Base-by-base conservation (phyloP, 73 alveolate genomes). In the Stentor roeselii region DNA sequence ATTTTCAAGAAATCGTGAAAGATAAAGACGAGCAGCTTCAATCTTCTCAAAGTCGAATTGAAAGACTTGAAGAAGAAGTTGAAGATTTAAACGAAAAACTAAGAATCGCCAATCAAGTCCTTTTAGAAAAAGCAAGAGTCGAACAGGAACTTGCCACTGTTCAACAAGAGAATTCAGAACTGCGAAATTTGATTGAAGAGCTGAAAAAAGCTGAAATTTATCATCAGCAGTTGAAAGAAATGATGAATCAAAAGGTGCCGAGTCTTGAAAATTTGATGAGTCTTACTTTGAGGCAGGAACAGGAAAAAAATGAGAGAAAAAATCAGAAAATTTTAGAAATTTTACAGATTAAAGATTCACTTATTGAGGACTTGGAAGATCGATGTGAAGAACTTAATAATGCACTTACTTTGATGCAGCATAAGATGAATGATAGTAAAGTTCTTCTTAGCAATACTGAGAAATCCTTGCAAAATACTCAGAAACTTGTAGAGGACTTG, bases 201-300 rank as follows among this genome's bases (percentile, higher is more conserved):
- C 21, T 50, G 6, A 50, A 50, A 50, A 50, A 50, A 50, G 6
- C 67, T 50, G 67, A 50, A 11, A 11, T 21, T 50, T 50, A 50
- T 50, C 6, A 50, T 21, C 67, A 50, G 21, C 67, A 86, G 60
- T 39, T 86, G n/a, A 83, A 59, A 61, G 59, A 36, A 40, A 39
- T 86, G 39, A 80, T 87, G 14, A 83, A 86, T 4, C 86, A 87
- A 75, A 21, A 84, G 14, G 87, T 75, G 75, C 93, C 93, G 15
- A 87, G 78, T 42, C 83, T 87, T 3, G 90, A 87, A 37, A 30
- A 39, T 35, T 59, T 87, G 27, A 87, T 87, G 83, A 87, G 83
- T 3, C 42, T 87, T 35, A 83, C 93, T 31, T 36, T 87, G 82
- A 83, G 60, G 50, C 50, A 87, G 76, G 93, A 87, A 21, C 82